phyloP scores from a whole-genome alignment of 164 flowering plant genomes.

The Chimonanthus salicifolius region DNA sequence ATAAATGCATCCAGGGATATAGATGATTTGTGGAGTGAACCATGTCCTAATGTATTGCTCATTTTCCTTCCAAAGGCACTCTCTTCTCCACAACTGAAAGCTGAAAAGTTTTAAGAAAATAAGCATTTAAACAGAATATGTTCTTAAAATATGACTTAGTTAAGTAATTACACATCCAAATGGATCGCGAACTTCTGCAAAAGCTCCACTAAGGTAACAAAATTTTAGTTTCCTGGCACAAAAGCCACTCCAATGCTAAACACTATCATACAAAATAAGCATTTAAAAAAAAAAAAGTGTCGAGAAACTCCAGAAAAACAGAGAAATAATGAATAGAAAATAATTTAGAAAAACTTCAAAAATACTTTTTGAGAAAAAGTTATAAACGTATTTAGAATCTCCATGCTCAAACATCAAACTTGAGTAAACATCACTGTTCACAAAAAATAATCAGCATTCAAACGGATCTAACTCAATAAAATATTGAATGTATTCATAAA shows the following conservation, averaged over 20 bases:
- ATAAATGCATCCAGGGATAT: conserved; percentile 25
- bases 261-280: not conserved
- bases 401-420: too few relatives aligned
- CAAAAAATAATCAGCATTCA: not conserved
- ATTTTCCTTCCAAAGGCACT: conserved; percentile 29
- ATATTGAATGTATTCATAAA: too few relatives aligned
- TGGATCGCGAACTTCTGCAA: not conserved
- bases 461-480: not conserved
- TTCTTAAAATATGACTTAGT: not conserved
- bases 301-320: too few relatives aligned
- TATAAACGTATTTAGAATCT: too few relatives aligned
- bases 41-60: conserved; percentile 59
- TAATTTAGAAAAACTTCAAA: too few relatives aligned
- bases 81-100: not conserved
- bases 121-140: not conserved
- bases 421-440: not conserved
- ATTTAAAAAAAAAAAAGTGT: too few relatives aligned
- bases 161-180: not conserved
- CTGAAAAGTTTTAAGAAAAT: not conserved
- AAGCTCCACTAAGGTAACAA: not conserved
- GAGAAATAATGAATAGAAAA: too few relatives aligned
- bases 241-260: not conserved
- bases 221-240: not conserved
- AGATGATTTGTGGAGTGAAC: conserved; percentile 39
- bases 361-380: not conserved